Percentiles rank a stretch among this genome's conserved stretches.
These are phyloP conservation scores for Barnettozyma siamensis DNA, from an alignment of 805 yeast genomes.

Conservation along the genomic window DNA sequence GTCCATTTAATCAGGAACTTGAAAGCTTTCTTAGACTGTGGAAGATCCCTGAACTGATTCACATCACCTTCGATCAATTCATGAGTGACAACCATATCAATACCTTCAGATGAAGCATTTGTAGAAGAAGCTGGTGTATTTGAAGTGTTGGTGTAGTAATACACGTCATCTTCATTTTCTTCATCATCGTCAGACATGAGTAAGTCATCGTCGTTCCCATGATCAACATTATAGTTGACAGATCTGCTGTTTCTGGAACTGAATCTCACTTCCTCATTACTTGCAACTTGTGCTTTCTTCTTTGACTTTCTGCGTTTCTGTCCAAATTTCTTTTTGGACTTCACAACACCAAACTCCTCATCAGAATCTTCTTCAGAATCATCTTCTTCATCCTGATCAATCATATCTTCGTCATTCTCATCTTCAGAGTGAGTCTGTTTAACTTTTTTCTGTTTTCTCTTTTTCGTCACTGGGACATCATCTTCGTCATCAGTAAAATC, in stretches of 20 bases:
- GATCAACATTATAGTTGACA: slow-evolving; percentile 76
- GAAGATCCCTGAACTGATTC: slow-evolving; percentile 31
- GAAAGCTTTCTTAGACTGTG: slow-evolving; percentile 54
- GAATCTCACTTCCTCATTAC: slow-evolving; percentile 57
- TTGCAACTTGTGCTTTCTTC: slow-evolving; percentile 14
- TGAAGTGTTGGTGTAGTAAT: slow-evolving; percentile 19
- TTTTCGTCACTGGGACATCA: slow-evolving; percentile 13
- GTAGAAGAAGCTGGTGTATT: slow-evolving; percentile 21
- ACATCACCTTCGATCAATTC: slow-evolving; percentile 34
- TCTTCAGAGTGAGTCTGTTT: slow-evolving; percentile 10
- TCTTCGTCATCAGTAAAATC: slow-evolving; percentile 25
- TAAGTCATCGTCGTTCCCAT: slow-evolving; percentile 42
- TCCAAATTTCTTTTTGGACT: slow-evolving; percentile 23
- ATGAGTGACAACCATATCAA: slow-evolving; percentile 52
- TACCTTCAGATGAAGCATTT: slow-evolving; percentile 26
- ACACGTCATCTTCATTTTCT: slow-evolving; percentile 24
- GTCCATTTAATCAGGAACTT: slow-evolving; percentile 79
- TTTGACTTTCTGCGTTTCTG: slow-evolving; percentile 17
- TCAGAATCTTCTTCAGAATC: slow-evolving; percentile 18
- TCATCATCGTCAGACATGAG: slow-evolving; percentile 30
- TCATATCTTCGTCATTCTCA: slow-evolving; percentile 18
- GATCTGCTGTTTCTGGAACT: slow-evolving; percentile 60
- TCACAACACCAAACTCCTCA: slow-evolving; percentile 32
- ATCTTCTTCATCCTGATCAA: slow-evolving; percentile 17
- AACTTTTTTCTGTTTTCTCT: slow-evolving; percentile 25